Percentiles rank a stretch among this genome's conserved stretches.
phyloP scores from a whole-genome alignment of 306 rosid genomes.

The Ammopiptanthus mongolicus region DNA sequence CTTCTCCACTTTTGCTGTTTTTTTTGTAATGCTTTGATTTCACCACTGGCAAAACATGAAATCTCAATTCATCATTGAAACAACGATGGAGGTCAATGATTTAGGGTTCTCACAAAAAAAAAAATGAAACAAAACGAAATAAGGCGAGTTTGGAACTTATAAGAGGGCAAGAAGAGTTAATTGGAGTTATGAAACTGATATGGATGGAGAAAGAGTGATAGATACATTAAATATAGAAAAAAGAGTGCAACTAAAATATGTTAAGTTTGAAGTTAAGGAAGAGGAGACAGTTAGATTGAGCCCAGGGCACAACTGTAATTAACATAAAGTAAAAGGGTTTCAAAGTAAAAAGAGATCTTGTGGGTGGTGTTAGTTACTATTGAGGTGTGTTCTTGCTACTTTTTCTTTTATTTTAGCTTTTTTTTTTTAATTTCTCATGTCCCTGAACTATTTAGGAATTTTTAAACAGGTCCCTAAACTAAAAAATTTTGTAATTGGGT shows the following conservation, averaged over 20 bases:
- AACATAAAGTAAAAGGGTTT: too few species aligned
- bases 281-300: too few species aligned
- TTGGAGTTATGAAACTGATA: conserved; percentile 10
- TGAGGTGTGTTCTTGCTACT: too few species aligned
- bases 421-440: too few species aligned
- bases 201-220: not conserved
- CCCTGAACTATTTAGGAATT: too few species aligned
- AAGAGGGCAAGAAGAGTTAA: not conserved
- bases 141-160: not conserved
- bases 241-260: not conserved
- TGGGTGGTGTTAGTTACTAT: too few species aligned
- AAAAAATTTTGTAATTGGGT: too few species aligned
- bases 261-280: too few species aligned
- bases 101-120: not conserved
- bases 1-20: not conserved
- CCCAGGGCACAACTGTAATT: too few species aligned
- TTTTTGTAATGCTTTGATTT: not conserved
- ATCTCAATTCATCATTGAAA: not conserved
- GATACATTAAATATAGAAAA: not conserved
- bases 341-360: too few species aligned
- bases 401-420: too few species aligned
- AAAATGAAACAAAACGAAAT: not conserved
- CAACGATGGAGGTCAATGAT: not conserved
- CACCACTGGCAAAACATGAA: not conserved
- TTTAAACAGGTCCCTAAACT: too few species aligned